Evolutionary conservation across 2,329 filamentous ascomycete genomes (phyloP), one percentile per base, ranked within the genome.

Genomic region (Fusarium pseudoanthophilum): DNA sequence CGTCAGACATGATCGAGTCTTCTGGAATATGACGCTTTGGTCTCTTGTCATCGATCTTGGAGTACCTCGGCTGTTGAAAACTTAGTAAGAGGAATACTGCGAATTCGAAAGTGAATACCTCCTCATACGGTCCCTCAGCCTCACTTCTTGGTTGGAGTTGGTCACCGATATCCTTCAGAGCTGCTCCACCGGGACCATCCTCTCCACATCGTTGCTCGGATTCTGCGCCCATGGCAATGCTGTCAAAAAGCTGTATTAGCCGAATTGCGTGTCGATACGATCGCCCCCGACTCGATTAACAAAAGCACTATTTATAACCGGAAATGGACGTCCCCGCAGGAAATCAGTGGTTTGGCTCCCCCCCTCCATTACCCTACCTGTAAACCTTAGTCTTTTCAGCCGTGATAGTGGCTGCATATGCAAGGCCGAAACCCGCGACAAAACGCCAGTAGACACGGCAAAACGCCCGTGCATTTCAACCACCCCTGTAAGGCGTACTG

Each of bases 241-340:
- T 51, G n/a, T 18, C 4, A 20, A 24, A 20, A 34, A 0, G 4
- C 8, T 3, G 3, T 3, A 7, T 34, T 15, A 9, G 24, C 24
- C 5, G 11, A 51, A 51, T 24, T 4, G n/a, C 30, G 21, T 10
- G 2, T 3, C 8, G 30, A 34, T 24, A 11, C 4, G 0, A 51
- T 20, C 4, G 4, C 11, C 16, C 18, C 14, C 2, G 4, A 11
- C 20, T 55, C 7, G 18, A 24, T 55, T n/a, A 28, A 55, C 26
- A 30, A 55, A 55, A 40, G 52, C 52, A 40, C 36, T 55, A 8
- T 40, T 55, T 42, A 55, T 55, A 30, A 40, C 20, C 34, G 15
- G 11, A 14, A 11, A 16, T 18, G 7, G 14, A 2, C 9, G 4
- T 37, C 15, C 6, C 20, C 26, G 5, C 14, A 0, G 51, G 20